Evolutionary conservation across 805 yeast genomes (phyloP), one percentile per base, ranked within the genome.

Genomic region (Saturnispora diversa): DNA sequence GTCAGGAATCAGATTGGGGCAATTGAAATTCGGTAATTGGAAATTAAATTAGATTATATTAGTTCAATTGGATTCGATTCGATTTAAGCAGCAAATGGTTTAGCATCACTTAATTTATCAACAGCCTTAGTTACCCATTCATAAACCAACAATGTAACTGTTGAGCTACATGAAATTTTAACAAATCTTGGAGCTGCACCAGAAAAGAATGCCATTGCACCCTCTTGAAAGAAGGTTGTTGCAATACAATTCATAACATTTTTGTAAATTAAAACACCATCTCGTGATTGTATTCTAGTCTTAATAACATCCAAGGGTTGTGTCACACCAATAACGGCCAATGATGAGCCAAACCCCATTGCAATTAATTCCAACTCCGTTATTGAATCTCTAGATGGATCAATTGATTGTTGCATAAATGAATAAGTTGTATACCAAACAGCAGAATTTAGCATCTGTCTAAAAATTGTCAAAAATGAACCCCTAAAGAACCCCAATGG

Each of bases 261-360:
- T 43, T 66, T 69, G 55, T 80, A 81, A 2, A 73, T 50, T 4
- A 58, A 52, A 52, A 69, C 69, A n/a, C 81, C 76, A 54, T 79
- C 75, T 51, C 77, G 74, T 52, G 86, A 75, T 60, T 87, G 96
- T 75, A 87, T 75, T 54, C 94, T 73, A 2, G 96, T 75, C 63
- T 88, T 88, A 35, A 88, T 62, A 2, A 85, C 84, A 62, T 88
- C 97, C 22, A 88, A 65, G 0, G 97, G 97, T 62, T 86, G 97
- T 1, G 95, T 88, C 0, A 74, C 64, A 0, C 74, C 75, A 17
- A 85, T 83, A 22, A 84, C 94, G 0, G 86, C 81, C 3, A 72
- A 60, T 0, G 92, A 77, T 2, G 94, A 75, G 1, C 75, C 66
- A 9, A 79, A 62, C 5, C 92, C 86, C 51, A 70, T 50, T 11